Base-by-base conservation (phyloP, 2,329 filamentous ascomycete species). In the Sporothrix luriei region DNA sequence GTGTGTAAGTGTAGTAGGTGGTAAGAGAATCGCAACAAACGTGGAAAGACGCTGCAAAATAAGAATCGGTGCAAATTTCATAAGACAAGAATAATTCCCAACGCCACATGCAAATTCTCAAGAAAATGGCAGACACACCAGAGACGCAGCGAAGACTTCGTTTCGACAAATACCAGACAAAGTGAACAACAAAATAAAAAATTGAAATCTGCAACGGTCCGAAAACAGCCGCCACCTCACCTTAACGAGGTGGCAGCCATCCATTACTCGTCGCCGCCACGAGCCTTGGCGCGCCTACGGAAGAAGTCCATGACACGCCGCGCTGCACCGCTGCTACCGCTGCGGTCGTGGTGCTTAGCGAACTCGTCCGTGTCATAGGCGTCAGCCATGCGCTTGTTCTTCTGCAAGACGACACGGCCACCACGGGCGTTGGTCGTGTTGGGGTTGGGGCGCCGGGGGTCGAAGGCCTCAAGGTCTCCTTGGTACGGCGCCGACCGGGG, bases 251-350 rank as follows among this genome's bases (percentile, higher is more conserved):
- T 48, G 7, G 43, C 13, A 48, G 13, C 24, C 16, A 33, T 49
- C 24, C 16, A 33, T 49, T 84, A 83, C 75, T 84, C 80, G 71
- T 88, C 85, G 49, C 84, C 85, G 69, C 84, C 87, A 76, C 91
- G 84, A 74, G 90, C 92, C 81, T 90, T 93, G 69, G 91, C 92
- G 78, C 94, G 87, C 78, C 94, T 87, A 75, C 95, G 87, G 84
- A 99, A 99, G 80, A 98, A 97, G 81, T 99, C 94, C 94, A 99
- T 98, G 51, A 99, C 95, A 77, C 93, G 89, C 78, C 94, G 90
- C 16, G 94, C 93, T 3, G 93, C 91, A 69, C 92, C 92, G 73
- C 90, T 94, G 78, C 91, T 96, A 57, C 94, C 94, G 43, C 89
- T 89, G 76, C 93, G 89, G 67, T 89, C 87, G 68, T 84, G 84